Evolutionary conservation across 768 basidiomycete genomes (phyloP).

Genomic region (Wakefieldia striispora): DNA sequence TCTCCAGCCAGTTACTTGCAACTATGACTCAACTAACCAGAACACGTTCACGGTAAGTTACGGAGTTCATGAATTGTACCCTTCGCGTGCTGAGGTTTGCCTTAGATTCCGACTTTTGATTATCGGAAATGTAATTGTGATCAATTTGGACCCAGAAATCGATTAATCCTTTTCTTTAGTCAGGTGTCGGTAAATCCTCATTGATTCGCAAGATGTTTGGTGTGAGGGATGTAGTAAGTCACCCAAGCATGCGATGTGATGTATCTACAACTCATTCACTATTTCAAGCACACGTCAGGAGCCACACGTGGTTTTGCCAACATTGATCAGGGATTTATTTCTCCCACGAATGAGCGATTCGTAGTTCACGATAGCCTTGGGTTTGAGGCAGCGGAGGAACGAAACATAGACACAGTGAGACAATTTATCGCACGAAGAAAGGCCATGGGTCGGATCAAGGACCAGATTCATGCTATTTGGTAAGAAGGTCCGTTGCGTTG

Average conservation of each 20-base stretch:
- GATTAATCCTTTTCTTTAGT: background rate
- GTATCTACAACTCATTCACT: background rate
- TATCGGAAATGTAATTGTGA: constrained; percentile 11
- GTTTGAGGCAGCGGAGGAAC: background rate
- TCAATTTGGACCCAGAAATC: background rate
- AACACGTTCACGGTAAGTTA: constrained; percentile 2
- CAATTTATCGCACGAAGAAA: background rate
- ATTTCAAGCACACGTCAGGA: constrained; percentile 1
- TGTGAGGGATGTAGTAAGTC: constrained; percentile 8
- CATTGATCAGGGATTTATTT: constrained; percentile 12
- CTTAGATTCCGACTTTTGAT: constrained; percentile 14
- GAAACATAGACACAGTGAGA: background rate
- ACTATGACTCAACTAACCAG: constrained; percentile 6
- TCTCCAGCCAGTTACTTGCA: constrained; percentile 1
- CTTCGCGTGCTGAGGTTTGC: background rate
- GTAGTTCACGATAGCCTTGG: constrained; percentile 20
- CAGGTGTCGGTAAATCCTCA: constrained; percentile 15
- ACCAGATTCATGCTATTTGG: background rate
- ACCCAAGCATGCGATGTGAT: background rate
- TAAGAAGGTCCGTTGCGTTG: background rate
- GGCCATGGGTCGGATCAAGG: background rate
- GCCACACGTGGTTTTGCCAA: constrained; percentile 1
- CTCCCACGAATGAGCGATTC: constrained; percentile 9
- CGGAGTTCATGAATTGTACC: too few relatives aligned
- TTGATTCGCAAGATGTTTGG: constrained; percentile 12